Evolutionary conservation across 1,139 yeast species (phyloP), one percentile per base, ranked within the genome.

Genomic region (Pneumocystis wakefieldiae): DNA sequence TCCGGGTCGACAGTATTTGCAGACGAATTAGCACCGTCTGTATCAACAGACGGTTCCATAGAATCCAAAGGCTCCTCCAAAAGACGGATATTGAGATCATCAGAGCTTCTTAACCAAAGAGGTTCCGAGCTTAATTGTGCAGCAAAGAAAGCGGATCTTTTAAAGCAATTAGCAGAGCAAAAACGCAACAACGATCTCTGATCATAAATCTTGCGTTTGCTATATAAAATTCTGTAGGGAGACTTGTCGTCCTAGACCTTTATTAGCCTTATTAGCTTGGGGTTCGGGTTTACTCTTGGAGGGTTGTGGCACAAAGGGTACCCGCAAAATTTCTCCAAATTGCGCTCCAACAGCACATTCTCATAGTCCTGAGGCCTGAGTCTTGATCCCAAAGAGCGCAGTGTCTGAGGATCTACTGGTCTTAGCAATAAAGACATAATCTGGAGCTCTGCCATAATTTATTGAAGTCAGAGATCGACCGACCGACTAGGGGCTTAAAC

Each of bases 401-500:
- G 14, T 24, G 55, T 48, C 14, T 3, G n/a, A 12, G 55, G 29
- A 48, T 48, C 55, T 48, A 57, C 37, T 36, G 24, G 61, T 32
- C 24, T 32, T 28, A 35, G 17, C 35, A 59, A 29, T 15, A 17
- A 41, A 12, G 38, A 39, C 19, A 57, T 55, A 36, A 29, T 28
- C 35, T 59, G 19, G 39, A 14, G 24, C 37, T 32, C 24, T 7
- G 17, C 3, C 14, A 32, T 36, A 24, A 59, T 38, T 8, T 41
- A 24, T 2, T 32, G 35, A n/a, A 8, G 59, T 48, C 36, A 55
- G 65, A 67, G 65, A 67, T 67, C 63, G 64, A 24, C 37, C 8
- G 8, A 65, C 1, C 62, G 24, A 36, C 28, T 48, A n/a, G n/a
- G n/a, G 66, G 37, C 95, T 94, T 76, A 78, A 70, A 95, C 86